Evolutionary conservation across 495 filamentous ascomycete genomes (phyloP).

Genomic region (Cryomyces minteri): DNA sequence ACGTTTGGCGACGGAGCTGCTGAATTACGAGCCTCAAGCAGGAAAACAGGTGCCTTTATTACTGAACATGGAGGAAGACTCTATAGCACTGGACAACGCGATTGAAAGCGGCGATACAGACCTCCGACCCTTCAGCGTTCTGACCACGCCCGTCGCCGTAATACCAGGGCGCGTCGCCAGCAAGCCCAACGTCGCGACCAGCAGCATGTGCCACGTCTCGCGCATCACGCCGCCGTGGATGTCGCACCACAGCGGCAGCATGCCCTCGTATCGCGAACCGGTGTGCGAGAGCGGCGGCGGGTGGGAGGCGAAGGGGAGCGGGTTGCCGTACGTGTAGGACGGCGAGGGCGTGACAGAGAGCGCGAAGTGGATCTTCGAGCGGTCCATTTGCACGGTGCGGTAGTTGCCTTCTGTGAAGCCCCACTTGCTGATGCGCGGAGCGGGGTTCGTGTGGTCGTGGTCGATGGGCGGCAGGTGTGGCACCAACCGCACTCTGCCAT

Average conservation of each 20-base stretch:
- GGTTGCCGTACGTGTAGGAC: slow-evolving; percentile 41
- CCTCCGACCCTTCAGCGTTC: slow-evolving; percentile 41
- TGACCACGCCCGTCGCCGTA: slow-evolving; percentile 28
- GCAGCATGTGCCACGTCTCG: slow-evolving; percentile 44
- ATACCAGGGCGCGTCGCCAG: slow-evolving; percentile 42
- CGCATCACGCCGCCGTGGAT: slow-evolving; percentile 45
- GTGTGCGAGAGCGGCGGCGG: neutral
- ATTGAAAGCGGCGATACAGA: slow-evolving; percentile 93
- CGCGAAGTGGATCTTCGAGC: slow-evolving; percentile 39
- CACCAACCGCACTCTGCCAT: slow-evolving; percentile 34
- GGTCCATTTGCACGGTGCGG: slow-evolving; percentile 50
- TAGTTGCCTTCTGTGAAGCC: slow-evolving; percentile 58
- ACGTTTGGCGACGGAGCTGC: slow-evolving; percentile 67
- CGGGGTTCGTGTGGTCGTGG: slow-evolving; percentile 8
- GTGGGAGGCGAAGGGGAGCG: slow-evolving; percentile 22
- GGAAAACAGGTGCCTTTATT: slow-evolving; percentile 93
- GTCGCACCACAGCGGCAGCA: slow-evolving; percentile 62
- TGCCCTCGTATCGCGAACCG: neutral
- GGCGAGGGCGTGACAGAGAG: slow-evolving; percentile 38
- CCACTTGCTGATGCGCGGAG: slow-evolving; percentile 28
- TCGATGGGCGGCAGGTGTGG: slow-evolving; percentile 40
- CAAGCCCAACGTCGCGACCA: slow-evolving; percentile 37
- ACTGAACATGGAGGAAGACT: slow-evolving; percentile 88
- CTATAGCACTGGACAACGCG: slow-evolving; percentile 89
- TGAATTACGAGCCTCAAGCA: slow-evolving; percentile 85